Evolutionary conservation across 2,329 filamentous ascomycete genomes (phyloP), one percentile per base, ranked within the genome.

Genomic region (Verticillium nubilum): DNA sequence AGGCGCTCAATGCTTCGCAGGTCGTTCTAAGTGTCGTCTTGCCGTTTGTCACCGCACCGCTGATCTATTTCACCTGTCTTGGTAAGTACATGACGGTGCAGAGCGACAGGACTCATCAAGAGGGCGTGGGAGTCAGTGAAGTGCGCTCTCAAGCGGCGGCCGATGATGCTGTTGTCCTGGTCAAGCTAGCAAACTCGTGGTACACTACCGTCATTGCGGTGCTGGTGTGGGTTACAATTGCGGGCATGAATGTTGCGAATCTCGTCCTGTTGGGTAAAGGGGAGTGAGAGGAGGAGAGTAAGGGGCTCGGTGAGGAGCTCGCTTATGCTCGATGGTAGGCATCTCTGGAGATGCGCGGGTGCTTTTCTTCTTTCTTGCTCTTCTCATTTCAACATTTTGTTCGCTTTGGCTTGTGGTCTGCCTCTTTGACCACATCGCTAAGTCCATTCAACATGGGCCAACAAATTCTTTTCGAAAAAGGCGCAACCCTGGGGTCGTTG

Each of bases 31-130:
- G 87, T 66, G 82, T 93, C 12, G 89, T 92, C 13, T 72, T 96
- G 57, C 92, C 92, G 0, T 93, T 96, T 69, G 85, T 94, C n/a
- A 86, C 85, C 1, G 90, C 91, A 1, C 92, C 92, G 1, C 76
- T 96, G 31, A 88, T 96, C 59, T 96, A 90, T 74, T 96, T 96
- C 67, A 96, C 92, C 0, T 91, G 89, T 66, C 81, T 88, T 52
- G 84, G 86, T 65, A 86, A 86, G 68, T 95, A 89, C 73, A 96
- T 96, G 92, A 90, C 85, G 9, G 88, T 91, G 74, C 80, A 50
- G 19, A 23, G 7, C 2, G 79, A 80, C 33, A 69, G 71, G 26
- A 64, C 67, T 4, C 67, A 71, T 17, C 65, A 67, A 1, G 62
- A 61, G 19, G 60, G 61, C 19, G 42, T 10, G 42, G 7, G 12